A percentile compares a stretch with the other conserved stretches of the same genome.
These are phyloP conservation scores for Anthracocystis panici-leucophaei DNA, from an alignment of 1,284 basidiomycete genomes.

Conservation along the genomic window DNA sequence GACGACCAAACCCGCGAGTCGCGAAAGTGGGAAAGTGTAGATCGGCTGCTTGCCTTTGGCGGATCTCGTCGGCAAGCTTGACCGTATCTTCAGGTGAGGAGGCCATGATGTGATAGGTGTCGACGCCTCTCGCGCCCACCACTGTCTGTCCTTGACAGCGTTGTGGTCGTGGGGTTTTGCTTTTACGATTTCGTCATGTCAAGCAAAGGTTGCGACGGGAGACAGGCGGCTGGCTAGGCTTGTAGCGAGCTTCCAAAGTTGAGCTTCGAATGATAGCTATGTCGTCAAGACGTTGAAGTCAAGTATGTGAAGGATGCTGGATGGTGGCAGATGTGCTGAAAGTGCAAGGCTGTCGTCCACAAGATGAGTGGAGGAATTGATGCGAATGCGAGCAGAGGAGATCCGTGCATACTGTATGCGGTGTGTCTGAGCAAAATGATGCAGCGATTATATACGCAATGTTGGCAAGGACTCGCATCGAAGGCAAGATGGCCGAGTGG, in stretches of 20 bases:
- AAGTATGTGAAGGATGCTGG: background rate
- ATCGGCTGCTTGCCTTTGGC: conserved; percentile 40
- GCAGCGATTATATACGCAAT: conserved; percentile 1
- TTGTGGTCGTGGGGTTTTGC: background rate
- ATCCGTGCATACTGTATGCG: conserved; percentile 23
- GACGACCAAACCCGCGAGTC: conserved; percentile 35
- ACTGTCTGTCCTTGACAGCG: background rate
- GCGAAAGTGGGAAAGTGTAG: conserved; percentile 44
- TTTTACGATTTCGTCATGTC: conserved; percentile 10
- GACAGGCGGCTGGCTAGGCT: background rate
- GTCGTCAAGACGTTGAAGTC: too few species aligned
- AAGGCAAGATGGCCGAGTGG: conserved; percentile 57
- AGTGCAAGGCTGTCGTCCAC: background rate
- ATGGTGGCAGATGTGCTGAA: background rate
- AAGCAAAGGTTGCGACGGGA: background rate
- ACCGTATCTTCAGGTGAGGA: conserved; percentile 49
- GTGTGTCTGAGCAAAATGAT: too few species aligned
- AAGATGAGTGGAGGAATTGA: background rate
- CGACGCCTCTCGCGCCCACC: background rate
- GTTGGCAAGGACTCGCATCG: background rate
- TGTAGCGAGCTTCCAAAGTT: background rate
- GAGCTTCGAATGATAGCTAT: background rate
- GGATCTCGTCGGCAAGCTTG: conserved; percentile 42
- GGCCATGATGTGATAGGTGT: conserved; percentile 13
- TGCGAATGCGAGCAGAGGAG: conserved; percentile 8